These are phyloP conservation scores for Zymoseptoria pseudotritici DNA, from an alignment of 2,329 filamentous ascomycete genomes.

Conservation along the genomic window DNA sequence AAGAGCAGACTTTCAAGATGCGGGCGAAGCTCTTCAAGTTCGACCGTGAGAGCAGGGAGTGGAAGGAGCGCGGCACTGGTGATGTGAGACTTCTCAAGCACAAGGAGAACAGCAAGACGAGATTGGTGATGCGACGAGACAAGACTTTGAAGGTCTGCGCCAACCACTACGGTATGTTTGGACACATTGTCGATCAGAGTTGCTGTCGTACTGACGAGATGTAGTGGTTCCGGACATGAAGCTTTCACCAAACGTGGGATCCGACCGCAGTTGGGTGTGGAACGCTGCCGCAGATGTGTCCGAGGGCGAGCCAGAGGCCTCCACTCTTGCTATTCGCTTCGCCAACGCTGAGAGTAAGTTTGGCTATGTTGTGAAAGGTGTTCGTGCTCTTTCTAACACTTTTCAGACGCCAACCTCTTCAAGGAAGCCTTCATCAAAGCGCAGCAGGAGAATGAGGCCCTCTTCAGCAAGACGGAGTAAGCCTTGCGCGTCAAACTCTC, in stretches of 20 bases:
- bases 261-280: conserved; percentile 99
- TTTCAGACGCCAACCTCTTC: conserved; percentile 84
- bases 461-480: conserved; percentile 51
- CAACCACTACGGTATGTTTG: conserved; percentile 88
- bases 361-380: not conserved
- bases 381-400: conserved; percentile 8
- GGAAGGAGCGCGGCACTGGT: conserved; percentile 98
- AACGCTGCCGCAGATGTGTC: conserved; percentile 96
- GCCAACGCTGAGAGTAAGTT: conserved; percentile 91
- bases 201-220: conserved; percentile 20
- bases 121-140: conserved; percentile 96
- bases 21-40: conserved; percentile 99
- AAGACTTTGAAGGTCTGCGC: conserved; percentile 99
- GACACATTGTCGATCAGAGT: not conserved
- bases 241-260: conserved; percentile 94
- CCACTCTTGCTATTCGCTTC: conserved; percentile 93
- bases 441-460: conserved; percentile 86
- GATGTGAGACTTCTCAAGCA: conserved; percentile 96
- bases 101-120: conserved; percentile 96
- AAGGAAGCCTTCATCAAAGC: conserved; percentile 97
- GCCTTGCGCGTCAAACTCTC: conserved; percentile 1
- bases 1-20: conserved; percentile 99
- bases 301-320: conserved; percentile 93
- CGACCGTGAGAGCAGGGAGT: conserved; percentile 82
- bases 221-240: conserved; percentile 97